phyloP scores from a whole-genome alignment of 2,329 filamentous ascomycete genomes.

The Ophiognomonia clavigignenti-juglandacearum region DNA sequence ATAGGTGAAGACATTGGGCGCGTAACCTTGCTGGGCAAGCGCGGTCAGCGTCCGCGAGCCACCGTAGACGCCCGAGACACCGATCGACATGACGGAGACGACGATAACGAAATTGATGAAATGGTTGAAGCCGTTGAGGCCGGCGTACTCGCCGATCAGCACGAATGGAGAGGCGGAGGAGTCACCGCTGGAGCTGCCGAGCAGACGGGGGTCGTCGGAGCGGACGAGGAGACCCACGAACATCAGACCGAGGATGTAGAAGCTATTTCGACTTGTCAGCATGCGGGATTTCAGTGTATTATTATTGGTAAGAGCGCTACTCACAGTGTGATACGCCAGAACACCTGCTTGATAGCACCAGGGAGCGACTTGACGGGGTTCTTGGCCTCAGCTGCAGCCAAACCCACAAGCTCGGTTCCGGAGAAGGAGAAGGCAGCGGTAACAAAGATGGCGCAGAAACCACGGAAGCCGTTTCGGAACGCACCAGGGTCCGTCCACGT shows the following conservation, averaged over 20 bases:
- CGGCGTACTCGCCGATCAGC: slow-evolving; percentile 49
- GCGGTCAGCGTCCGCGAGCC: slow-evolving; percentile 55
- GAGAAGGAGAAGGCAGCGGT: slow-evolving; percentile 70
- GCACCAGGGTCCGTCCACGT: slow-evolving; percentile 47
- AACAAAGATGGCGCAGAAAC: slow-evolving; percentile 67
- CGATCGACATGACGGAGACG: slow-evolving; percentile 54
- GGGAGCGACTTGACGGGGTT: slow-evolving; percentile 72
- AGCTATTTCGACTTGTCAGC: slow-evolving; percentile 20
- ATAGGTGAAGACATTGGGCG: slow-evolving; percentile 50
- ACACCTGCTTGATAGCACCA: slow-evolving; percentile 76
- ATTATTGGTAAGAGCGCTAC: neutral
- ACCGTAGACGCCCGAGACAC: slow-evolving; percentile 55
- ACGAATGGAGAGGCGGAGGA: slow-evolving; percentile 51
- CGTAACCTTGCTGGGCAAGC: slow-evolving; percentile 54
- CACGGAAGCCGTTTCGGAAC: slow-evolving; percentile 71
- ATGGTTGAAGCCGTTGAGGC: slow-evolving; percentile 45
- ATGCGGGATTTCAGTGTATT: neutral
- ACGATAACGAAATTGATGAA: slow-evolving; percentile 58
- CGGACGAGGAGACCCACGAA: slow-evolving; percentile 47
- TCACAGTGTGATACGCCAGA: slow-evolving; percentile 49
- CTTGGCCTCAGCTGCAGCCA: slow-evolving; percentile 65
- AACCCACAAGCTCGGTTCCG: slow-evolving; percentile 69
- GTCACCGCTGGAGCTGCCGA: slow-evolving; percentile 36
- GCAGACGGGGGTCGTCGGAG: slow-evolving; percentile 40
- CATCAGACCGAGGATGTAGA: slow-evolving; percentile 49